These are phyloP conservation scores for Leptomonas seymouri DNA, from an alignment of 208 protist genomes.

Conservation along the genomic window DNA sequence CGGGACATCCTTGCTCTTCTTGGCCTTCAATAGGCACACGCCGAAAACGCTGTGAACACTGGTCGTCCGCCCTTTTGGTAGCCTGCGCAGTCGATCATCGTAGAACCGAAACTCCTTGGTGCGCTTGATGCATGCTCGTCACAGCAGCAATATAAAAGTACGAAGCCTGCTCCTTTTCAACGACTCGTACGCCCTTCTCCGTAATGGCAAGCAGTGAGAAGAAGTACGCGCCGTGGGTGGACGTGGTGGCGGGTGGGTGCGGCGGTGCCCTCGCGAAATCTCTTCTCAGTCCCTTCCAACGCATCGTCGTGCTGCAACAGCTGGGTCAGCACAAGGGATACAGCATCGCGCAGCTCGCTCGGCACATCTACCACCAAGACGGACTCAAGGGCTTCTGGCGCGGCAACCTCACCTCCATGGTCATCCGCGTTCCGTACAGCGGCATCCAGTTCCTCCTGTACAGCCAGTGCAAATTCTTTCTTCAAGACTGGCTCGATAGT, in stretches of 20 bases:
- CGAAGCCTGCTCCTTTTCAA: too few relatives aligned
- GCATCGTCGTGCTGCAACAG: constrained; percentile 87
- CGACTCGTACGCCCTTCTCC: not conserved
- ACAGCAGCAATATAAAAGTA: too few relatives aligned
- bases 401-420: constrained; percentile 90
- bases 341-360: constrained; percentile 45
- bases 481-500: constrained; percentile 66
- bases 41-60: too few relatives aligned
- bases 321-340: constrained; percentile 67
- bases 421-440: constrained; percentile 89
- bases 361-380: constrained; percentile 60
- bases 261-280: constrained; percentile 83
- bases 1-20: too few relatives aligned
- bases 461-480: constrained; percentile 75
- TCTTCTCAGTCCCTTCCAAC: constrained; percentile 82
- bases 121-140: too few relatives aligned
- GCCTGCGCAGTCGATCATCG: too few relatives aligned
- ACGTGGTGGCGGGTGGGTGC: constrained; percentile 76
- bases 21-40: too few relatives aligned
- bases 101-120: too few relatives aligned
- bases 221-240: constrained; percentile 78
- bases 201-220: constrained; percentile 56
- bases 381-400: constrained; percentile 84
- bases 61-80: too few relatives aligned
- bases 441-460: constrained; percentile 90